Evolutionary conservation across 208 protist species (phyloP).

Genomic region (Willaertia magna): DNA sequence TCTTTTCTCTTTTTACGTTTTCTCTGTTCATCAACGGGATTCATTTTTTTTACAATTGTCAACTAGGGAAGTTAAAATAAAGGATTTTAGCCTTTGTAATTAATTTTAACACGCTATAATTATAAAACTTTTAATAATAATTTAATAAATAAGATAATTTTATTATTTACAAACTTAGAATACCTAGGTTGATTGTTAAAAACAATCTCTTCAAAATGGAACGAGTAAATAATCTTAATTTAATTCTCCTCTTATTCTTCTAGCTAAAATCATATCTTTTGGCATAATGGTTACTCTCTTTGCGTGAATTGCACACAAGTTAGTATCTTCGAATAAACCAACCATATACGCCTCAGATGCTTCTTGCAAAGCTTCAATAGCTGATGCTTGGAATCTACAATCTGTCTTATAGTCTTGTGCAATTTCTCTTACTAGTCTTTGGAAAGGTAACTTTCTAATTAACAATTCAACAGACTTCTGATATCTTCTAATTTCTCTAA

Average conservation of each 20-base stretch:
- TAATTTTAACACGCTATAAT: too few species aligned
- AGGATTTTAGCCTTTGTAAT: too few species aligned
- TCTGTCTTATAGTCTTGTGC: conserved; percentile 51
- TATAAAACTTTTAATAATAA: too few species aligned
- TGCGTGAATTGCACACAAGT: conserved; percentile 66
- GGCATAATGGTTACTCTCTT: conserved; percentile 63
- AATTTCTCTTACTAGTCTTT: conserved; percentile 67
- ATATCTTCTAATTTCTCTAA: conserved; percentile 87
- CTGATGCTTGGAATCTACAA: conserved; percentile 63
- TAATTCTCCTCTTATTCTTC: conserved; percentile 11
- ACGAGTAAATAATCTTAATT: too few species aligned
- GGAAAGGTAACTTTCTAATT: conserved; percentile 66
- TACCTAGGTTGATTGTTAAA: too few species aligned
- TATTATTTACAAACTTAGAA: too few species aligned
- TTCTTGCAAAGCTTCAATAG: conserved; percentile 67
- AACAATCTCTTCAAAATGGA: too few species aligned
- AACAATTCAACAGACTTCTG: conserved; percentile 67
- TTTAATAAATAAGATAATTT: too few species aligned
- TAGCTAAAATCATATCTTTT: conserved; percentile 32
- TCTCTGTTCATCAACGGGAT: too few species aligned
- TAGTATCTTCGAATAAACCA: conserved; percentile 72
- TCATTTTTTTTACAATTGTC: too few species aligned
- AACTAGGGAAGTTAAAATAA: too few species aligned
- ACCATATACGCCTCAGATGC: conserved; percentile 74
- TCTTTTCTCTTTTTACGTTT: too few species aligned